Percentiles rank a stretch among this genome's conserved stretches.
Evolutionary conservation across 345 rosid species (phyloP).

Genomic region (Linum trigynum): DNA sequence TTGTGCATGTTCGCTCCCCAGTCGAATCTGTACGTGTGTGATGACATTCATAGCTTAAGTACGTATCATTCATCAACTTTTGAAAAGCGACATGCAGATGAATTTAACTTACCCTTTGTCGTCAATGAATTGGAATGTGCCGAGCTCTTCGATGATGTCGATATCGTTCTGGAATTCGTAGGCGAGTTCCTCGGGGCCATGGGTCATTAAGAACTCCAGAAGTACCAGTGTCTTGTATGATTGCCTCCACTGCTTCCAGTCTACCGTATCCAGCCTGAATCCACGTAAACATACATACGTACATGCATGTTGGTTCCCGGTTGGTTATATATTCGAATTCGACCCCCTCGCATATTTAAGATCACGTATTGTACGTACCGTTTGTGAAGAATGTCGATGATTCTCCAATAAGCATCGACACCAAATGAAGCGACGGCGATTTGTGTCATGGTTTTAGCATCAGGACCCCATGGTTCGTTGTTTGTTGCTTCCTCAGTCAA

Average conservation of each 20-base stretch:
- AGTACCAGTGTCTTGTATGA: slow-evolving; percentile 48
- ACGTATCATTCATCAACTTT: too few relatives aligned
- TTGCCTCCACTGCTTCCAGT: slow-evolving; percentile 63
- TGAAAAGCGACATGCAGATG: too few relatives aligned
- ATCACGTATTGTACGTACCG: slow-evolving; percentile 16
- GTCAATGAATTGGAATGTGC: slow-evolving; percentile 35
- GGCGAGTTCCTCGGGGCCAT: slow-evolving; percentile 45
- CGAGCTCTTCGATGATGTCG: slow-evolving; percentile 37
- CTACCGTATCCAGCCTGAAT: slow-evolving; percentile 30
- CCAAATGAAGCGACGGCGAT: slow-evolving; percentile 45
- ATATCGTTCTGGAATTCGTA: slow-evolving; percentile 37
- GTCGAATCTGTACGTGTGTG: slow-evolving; percentile 29
- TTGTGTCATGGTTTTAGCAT: slow-evolving; percentile 50
- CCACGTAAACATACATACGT: too few relatives aligned
- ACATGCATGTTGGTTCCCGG: too few relatives aligned
- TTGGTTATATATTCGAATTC: too few relatives aligned
- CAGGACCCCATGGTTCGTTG: slow-evolving; percentile 37
- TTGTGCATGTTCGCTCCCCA: slow-evolving; percentile 48
- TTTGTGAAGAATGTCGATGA: slow-evolving; percentile 46
- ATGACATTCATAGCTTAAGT: too few relatives aligned
- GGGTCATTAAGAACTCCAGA: slow-evolving; percentile 47
- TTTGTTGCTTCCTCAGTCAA: slow-evolving; percentile 54
- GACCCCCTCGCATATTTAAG: too few relatives aligned
- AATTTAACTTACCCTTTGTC: slow-evolving; percentile 25
- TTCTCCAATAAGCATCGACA: slow-evolving; percentile 52